These are phyloP conservation scores for Penicillium mononematosum DNA, from an alignment of 495 filamentous ascomycete genomes.

Conservation along the genomic window DNA sequence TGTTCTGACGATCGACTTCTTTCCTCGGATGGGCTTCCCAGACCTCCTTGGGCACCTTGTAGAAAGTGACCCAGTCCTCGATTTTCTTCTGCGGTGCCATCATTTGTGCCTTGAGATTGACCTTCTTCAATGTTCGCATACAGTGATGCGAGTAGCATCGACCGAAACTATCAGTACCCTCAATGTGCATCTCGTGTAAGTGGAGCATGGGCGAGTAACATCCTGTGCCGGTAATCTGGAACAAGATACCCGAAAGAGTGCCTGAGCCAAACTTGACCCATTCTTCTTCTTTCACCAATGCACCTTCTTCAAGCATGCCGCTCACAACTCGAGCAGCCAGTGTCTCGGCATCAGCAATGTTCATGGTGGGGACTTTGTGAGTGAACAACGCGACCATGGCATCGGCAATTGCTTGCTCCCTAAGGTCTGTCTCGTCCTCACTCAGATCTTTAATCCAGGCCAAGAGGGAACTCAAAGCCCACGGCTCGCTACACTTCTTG, in stretches of 20 bases:
- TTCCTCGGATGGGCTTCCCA: constrained; percentile 69
- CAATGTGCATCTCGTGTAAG: constrained; percentile 72
- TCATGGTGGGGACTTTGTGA: constrained; percentile 97
- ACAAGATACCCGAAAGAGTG: constrained; percentile 80
- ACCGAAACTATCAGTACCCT: constrained; percentile 59
- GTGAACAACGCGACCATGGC: constrained; percentile 89
- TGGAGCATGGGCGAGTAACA: constrained; percentile 88
- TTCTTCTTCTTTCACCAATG: constrained; percentile 86
- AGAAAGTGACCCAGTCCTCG: constrained; percentile 90
- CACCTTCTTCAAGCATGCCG: constrained; percentile 76
- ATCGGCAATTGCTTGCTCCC: constrained; percentile 76
- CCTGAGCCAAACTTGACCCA: constrained; percentile 90
- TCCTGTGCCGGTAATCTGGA: constrained; percentile 87
- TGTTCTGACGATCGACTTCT: constrained; percentile 91
- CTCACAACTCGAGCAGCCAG: constrained; percentile 75
- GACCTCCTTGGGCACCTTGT: constrained; percentile 76
- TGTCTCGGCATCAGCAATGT: constrained; percentile 92
- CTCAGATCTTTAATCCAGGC: constrained; percentile 85
- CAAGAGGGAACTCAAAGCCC: constrained; percentile 87
- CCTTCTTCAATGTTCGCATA: constrained; percentile 89
- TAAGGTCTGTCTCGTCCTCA: constrained; percentile 80
- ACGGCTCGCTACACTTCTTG: constrained; percentile 83
- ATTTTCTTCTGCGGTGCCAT: constrained; percentile 65
- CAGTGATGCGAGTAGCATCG: constrained; percentile 95
- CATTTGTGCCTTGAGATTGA: constrained; percentile 73